Percentiles rank a stretch among this genome's conserved stretches.
Evolutionary conservation across 1,139 yeast species (phyloP).

Genomic region (Groenewaldozyma auringiensis): DNA sequence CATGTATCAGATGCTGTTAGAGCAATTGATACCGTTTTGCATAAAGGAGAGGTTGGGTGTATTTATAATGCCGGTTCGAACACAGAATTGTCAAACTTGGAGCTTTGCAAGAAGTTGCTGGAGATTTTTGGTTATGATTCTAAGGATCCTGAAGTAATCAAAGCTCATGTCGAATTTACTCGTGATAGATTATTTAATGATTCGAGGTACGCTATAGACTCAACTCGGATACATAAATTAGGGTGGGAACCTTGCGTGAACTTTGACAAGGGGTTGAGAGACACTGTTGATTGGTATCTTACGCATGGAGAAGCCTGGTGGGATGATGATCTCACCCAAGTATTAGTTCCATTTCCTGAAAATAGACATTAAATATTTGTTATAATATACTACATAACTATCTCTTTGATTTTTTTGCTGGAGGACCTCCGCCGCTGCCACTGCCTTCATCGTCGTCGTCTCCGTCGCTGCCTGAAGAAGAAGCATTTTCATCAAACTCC

Average conservation of each 20-base stretch:
- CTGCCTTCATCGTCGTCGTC: conserved; percentile 39
- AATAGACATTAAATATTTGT: background rate
- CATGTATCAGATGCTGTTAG: conserved; percentile 43
- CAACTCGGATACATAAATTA: conserved; percentile 31
- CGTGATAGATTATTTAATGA: conserved; percentile 49
- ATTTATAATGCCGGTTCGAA: conserved; percentile 45
- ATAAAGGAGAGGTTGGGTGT: conserved; percentile 31
- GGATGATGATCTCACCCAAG: conserved; percentile 23
- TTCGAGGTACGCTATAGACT: conserved; percentile 39
- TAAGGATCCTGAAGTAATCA: conserved; percentile 13
- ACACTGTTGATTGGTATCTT: conserved; percentile 33
- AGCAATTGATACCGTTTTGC: conserved; percentile 37
- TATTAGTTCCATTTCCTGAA: conserved; percentile 25
- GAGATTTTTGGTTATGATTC: conserved; percentile 23
- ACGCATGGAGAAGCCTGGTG: conserved; percentile 28
- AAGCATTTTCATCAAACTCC: conserved; percentile 74
- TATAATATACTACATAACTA: background rate
- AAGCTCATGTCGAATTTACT: conserved; percentile 30
- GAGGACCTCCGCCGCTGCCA: conserved; percentile 21
- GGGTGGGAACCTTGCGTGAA: conserved; percentile 44
- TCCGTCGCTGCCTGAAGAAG: conserved; percentile 31
- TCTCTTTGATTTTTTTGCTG: conserved; percentile 15
- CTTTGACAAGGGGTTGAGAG: conserved; percentile 34
- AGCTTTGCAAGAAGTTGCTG: conserved; percentile 27
- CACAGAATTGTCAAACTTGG: conserved; percentile 39